A percentile compares a stretch with the other conserved stretches of the same genome.
phyloP scores from a whole-genome alignment of 495 filamentous ascomycete genomes.

The Aspergillus steynii region DNA sequence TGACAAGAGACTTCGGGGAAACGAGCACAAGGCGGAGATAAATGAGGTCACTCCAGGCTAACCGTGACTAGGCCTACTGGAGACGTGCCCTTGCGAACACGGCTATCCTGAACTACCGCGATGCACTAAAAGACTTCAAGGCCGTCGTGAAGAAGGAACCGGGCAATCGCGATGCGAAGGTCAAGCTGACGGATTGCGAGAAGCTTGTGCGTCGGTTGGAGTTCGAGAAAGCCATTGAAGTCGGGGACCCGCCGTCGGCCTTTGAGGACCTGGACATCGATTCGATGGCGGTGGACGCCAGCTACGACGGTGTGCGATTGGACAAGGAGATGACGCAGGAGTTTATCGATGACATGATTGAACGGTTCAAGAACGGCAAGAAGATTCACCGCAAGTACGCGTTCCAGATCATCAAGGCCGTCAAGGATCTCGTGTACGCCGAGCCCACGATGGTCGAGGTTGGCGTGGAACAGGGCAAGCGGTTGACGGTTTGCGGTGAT shows the following conservation, averaged over 20 bases:
- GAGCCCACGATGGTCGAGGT: slow-evolving; percentile 98
- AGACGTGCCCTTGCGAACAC: slow-evolving; percentile 87
- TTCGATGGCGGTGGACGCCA: slow-evolving; percentile 73
- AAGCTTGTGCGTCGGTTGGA: slow-evolving; percentile 87
- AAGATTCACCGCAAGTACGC: slow-evolving; percentile 94
- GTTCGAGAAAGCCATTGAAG: slow-evolving; percentile 93
- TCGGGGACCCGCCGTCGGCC: slow-evolving; percentile 86
- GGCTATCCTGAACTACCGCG: slow-evolving; percentile 81
- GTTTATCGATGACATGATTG: slow-evolving; percentile 95
- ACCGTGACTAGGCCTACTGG: slow-evolving; percentile 77
- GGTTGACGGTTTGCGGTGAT: slow-evolving; percentile 94
- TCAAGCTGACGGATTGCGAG: slow-evolving; percentile 88
- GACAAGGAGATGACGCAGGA: slow-evolving; percentile 88
- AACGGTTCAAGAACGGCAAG: slow-evolving; percentile 94
- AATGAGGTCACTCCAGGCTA: background rate
- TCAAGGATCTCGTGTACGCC: slow-evolving; percentile 83
- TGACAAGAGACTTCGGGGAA: too few relatives aligned
- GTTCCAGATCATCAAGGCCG: slow-evolving; percentile 90
- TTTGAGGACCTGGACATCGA: slow-evolving; percentile 89
- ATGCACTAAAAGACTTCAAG: slow-evolving; percentile 90
- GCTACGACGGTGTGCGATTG: slow-evolving; percentile 82
- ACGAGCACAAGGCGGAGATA: too few relatives aligned
- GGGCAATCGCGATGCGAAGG: slow-evolving; percentile 81
- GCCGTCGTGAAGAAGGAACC: slow-evolving; percentile 85
- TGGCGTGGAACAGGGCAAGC: slow-evolving; percentile 70